Evolutionary conservation across 1,284 basidiomycete species (phyloP).

Genomic region (Inonotus obliquus): DNA sequence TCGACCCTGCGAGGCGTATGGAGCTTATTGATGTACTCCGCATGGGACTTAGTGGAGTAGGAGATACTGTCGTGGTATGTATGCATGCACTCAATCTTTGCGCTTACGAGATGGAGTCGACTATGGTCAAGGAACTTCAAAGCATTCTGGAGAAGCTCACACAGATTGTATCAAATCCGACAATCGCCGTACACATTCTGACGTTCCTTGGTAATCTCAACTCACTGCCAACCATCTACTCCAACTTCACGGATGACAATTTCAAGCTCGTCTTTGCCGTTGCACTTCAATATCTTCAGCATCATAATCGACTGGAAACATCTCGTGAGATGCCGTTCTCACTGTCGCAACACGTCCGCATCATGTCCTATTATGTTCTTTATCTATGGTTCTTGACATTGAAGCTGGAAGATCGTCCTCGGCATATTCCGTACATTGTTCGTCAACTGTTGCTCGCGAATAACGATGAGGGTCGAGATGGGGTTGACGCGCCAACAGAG

Average conservation of each 20-base stretch:
- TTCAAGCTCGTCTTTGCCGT: slow-evolving; percentile 96
- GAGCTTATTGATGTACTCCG: slow-evolving; percentile 83
- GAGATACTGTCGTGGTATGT: slow-evolving; percentile 86
- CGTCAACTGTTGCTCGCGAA: slow-evolving; percentile 87
- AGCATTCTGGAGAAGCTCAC: slow-evolving; percentile 86
- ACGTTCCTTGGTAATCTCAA: slow-evolving; percentile 89
- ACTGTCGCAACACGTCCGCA: slow-evolving; percentile 91
- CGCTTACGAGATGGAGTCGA: slow-evolving; percentile 84
- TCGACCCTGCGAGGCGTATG: slow-evolving; percentile 66
- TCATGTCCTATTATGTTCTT: slow-evolving; percentile 90
- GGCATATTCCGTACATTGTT: slow-evolving; percentile 84
- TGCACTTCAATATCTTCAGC: slow-evolving; percentile 90
- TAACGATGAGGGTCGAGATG: slow-evolving; percentile 51
- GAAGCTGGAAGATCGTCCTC: slow-evolving; percentile 79
- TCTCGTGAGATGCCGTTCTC: slow-evolving; percentile 74
- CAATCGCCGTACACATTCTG: slow-evolving; percentile 94
- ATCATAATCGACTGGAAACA: slow-evolving; percentile 73
- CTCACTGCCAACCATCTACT: slow-evolving; percentile 74
- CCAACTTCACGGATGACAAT: slow-evolving; percentile 91
- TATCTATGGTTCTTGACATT: slow-evolving; percentile 95
- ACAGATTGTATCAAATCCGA: slow-evolving; percentile 92
- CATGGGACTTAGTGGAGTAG: slow-evolving; percentile 72
- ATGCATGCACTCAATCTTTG: slow-evolving; percentile 87
- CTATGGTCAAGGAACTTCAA: slow-evolving; percentile 78
- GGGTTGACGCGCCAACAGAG: slow-evolving; percentile 88